phyloP scores from a whole-genome alignment of 2,329 filamentous ascomycete genomes.

The Stemphylium beticola region DNA sequence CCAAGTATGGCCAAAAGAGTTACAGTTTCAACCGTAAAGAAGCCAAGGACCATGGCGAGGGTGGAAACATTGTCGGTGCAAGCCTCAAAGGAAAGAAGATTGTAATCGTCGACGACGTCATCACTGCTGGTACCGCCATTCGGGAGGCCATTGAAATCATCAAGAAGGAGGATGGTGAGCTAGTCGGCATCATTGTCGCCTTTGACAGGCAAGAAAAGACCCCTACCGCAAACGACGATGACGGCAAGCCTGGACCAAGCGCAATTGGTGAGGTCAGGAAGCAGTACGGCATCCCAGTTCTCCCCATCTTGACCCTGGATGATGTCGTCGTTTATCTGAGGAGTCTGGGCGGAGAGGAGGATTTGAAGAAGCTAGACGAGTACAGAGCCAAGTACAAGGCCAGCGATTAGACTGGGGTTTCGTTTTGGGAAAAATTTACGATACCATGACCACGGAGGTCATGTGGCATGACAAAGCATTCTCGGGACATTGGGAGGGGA shows the following conservation, averaged over 20 bases:
- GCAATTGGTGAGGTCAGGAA: slow-evolving; percentile 85
- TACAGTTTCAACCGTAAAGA: slow-evolving; percentile 98
- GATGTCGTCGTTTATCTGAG: slow-evolving; percentile 67
- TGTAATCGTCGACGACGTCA: slow-evolving; percentile 94
- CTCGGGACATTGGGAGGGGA: background rate
- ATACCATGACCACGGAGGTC: background rate
- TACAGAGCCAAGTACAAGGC: slow-evolving; percentile 50
- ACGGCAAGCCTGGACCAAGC: slow-evolving; percentile 72
- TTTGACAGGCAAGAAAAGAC: slow-evolving; percentile 88
- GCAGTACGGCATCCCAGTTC: slow-evolving; percentile 82
- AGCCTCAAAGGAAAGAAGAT: slow-evolving; percentile 83
- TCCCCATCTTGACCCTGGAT: slow-evolving; percentile 81
- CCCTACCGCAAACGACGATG: slow-evolving; percentile 64
- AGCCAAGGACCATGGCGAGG: slow-evolving; percentile 94
- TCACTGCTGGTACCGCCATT: slow-evolving; percentile 93
- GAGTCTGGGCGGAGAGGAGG: slow-evolving; percentile 53
- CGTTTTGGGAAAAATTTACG: background rate
- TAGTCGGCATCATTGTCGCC: slow-evolving; percentile 87
- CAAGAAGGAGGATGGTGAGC: slow-evolving; percentile 78
- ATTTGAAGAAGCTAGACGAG: slow-evolving; percentile 51
- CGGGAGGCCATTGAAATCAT: slow-evolving; percentile 92
- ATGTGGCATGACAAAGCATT: background rate
- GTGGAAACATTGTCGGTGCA: slow-evolving; percentile 89
- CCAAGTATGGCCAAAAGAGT: slow-evolving; percentile 70
- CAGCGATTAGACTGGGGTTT: slow-evolving; percentile 37